phyloP scores from a whole-genome alignment of 129 eudicot genomes.

The Logfia minima region DNA sequence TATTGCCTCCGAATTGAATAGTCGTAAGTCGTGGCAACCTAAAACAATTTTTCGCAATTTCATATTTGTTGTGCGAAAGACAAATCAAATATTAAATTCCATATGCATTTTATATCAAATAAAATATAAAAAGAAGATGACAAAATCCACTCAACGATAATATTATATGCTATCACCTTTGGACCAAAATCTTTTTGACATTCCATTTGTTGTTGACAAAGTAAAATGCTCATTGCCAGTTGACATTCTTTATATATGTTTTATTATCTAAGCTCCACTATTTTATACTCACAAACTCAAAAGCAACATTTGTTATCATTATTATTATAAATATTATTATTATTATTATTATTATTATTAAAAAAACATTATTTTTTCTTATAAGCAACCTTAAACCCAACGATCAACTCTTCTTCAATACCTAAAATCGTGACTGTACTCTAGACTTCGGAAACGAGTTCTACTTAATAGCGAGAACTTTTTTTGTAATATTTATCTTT shows the following conservation, averaged over 20 bases:
- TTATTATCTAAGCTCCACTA: conserved; percentile 1
- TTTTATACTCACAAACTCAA: background rate
- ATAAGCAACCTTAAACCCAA: background rate
- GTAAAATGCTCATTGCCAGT: conserved; percentile 17
- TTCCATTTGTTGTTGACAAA: conserved; percentile 27
- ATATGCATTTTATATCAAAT: background rate
- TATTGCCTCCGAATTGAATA: no score
- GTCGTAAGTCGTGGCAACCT: no score
- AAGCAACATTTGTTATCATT: background rate
- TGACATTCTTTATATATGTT: conserved; percentile 18
- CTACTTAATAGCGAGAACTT: no score
- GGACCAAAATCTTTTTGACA: conserved; percentile 25
- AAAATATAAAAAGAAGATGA: background rate
- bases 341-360: background rate
- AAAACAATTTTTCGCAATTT: background rate
- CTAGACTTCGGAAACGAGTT: no score
- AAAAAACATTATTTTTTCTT: background rate
- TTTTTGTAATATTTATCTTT: no score
- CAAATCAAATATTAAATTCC: background rate
- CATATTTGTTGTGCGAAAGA: conserved; percentile 19
- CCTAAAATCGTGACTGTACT: no score
- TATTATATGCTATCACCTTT: conserved; percentile 16
- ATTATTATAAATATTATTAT: background rate
- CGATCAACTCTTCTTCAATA: background rate
- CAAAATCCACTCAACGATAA: conserved; percentile 17